These are phyloP conservation scores for Hygrophila difformis DNA, from an alignment of 257 asterid species.

Conservation along the genomic window DNA sequence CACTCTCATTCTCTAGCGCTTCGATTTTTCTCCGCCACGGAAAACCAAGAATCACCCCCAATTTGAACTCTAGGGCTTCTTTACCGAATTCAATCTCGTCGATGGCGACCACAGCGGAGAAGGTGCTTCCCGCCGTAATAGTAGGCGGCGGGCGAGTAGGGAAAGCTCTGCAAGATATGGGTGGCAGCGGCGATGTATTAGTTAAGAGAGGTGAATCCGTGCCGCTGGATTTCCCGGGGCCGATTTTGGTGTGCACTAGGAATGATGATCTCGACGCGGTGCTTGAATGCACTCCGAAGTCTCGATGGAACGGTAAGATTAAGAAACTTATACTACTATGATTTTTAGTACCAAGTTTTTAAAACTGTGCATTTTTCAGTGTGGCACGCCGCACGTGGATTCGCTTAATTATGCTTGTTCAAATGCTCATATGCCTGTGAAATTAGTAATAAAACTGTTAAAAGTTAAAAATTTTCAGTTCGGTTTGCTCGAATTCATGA, in stretches of 20 bases:
- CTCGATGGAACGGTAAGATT: constrained; percentile 81
- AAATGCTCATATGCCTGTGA: constrained; percentile 5
- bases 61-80: constrained; percentile 30
- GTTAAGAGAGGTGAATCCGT: constrained; percentile 84
- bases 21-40: constrained; percentile 26
- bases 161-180: constrained; percentile 80
- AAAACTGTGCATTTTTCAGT: no score
- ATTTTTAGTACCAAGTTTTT: no score
- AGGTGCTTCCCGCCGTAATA: constrained; percentile 73
- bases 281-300: constrained; percentile 73
- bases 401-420: not conserved
- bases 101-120: constrained; percentile 43
- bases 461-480: no score
- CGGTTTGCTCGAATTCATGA: no score
- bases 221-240: constrained; percentile 72
- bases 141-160: constrained; percentile 98
- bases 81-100: constrained; percentile 29
- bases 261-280: constrained; percentile 93
- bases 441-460: no score
- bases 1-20: constrained; percentile 43
- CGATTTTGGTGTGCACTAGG: constrained; percentile 86
- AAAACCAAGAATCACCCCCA: constrained; percentile 23
- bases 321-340: no score
- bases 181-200: constrained; percentile 63
- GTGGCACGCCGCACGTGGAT: no score